These are phyloP conservation scores for Alternaria gansuensis DNA, from an alignment of 2,329 filamentous ascomycete species.

Conservation along the genomic window DNA sequence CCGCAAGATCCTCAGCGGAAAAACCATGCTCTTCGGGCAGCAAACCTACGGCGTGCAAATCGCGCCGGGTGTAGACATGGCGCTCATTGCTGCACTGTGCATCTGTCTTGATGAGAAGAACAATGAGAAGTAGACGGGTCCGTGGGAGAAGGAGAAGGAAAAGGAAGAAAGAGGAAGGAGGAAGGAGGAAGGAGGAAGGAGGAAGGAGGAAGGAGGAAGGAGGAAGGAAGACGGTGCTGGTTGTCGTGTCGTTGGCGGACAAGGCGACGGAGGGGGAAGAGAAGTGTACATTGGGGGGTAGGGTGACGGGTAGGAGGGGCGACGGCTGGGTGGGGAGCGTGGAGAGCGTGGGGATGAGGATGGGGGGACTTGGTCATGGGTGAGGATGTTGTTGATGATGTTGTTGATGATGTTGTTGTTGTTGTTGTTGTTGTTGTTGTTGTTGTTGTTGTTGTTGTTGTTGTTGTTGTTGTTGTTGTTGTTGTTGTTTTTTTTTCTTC, in stretches of 20 bases:
- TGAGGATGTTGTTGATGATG: neutral
- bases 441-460: neutral
- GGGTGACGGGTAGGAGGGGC: neutral
- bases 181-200: neutral
- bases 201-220: no score
- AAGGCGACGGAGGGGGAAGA: neutral
- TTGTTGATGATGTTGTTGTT: no score
- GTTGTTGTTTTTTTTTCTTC: no score
- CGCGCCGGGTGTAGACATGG: conserved; percentile 71
- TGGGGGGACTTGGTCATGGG: neutral
- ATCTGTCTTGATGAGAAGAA: conserved; percentile 70
- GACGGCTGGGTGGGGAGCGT: neutral
- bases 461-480: no score
- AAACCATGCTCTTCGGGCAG: conserved; percentile 67
- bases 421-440: no score
- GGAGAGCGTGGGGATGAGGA: neutral
- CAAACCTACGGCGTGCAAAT: conserved; percentile 72
- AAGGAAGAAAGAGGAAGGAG: no score
- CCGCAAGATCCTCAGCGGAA: conserved; percentile 65
- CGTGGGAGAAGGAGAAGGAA: neutral
- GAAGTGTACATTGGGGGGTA: neutral
- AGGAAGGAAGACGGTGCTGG: neutral
- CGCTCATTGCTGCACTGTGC: conserved; percentile 71
- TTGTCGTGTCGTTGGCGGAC: neutral
- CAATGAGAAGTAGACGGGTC: conserved; percentile 20